phyloP scores from a whole-genome alignment of 225 moss, liverwort and hornwort genomes.

The Pseudisothecium myosuroides region DNA sequence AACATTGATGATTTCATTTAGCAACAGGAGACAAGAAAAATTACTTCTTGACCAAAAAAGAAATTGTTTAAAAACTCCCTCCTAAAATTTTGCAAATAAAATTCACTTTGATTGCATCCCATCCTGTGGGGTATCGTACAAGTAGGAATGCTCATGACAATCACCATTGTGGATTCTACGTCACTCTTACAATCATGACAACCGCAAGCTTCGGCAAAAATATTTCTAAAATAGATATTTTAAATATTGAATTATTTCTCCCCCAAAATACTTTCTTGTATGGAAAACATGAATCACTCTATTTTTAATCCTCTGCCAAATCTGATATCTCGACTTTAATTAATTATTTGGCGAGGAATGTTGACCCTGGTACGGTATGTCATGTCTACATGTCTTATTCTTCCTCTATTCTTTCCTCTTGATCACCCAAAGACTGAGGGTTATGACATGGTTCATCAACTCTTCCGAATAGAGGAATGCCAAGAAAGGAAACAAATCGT shows the following conservation, averaged over 20 bases:
- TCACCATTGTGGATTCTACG: not conserved
- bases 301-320: not conserved
- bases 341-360: not conserved
- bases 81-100: not conserved
- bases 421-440: not conserved
- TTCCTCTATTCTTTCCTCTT: not conserved
- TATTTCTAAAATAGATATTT: not conserved
- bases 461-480: not conserved
- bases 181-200: not conserved
- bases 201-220: not conserved
- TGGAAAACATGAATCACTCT: not conserved
- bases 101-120: not conserved
- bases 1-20: not conserved
- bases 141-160: not conserved
- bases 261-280: no score
- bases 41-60: not conserved
- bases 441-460: not conserved
- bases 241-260: no score
- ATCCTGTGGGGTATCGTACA: not conserved
- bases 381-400: not conserved
- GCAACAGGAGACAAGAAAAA: not conserved
- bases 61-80: not conserved
- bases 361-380: not conserved
- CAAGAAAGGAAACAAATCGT: not conserved
- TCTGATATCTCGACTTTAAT: not conserved